These are phyloP conservation scores for Wickerhamiella pararugosa DNA, from an alignment of 1,139 yeast species.

Conservation along the genomic window DNA sequence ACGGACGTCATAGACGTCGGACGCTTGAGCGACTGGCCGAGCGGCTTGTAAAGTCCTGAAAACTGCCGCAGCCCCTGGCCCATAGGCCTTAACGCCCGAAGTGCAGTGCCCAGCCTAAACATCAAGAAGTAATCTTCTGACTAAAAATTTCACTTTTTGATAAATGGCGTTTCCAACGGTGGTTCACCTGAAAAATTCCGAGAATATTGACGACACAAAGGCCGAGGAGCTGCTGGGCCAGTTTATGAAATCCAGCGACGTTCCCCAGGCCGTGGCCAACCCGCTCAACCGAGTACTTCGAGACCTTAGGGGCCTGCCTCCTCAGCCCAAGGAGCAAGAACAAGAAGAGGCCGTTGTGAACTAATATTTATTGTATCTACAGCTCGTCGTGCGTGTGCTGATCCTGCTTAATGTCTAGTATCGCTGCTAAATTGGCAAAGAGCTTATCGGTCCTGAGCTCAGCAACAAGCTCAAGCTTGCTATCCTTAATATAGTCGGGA, in stretches of 20 bases:
- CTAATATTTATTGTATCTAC: not conserved
- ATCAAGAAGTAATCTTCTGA: not conserved
- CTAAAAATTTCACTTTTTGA: not conserved
- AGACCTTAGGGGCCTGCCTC: conserved; percentile 62
- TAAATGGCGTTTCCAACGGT: conserved; percentile 9
- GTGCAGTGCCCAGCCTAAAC: not conserved
- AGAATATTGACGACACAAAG: conserved; percentile 21
- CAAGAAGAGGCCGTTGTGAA: no score
- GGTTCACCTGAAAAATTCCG: conserved; percentile 11
- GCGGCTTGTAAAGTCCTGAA: not conserved
- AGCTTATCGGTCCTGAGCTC: conserved; percentile 12
- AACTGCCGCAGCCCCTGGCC: not conserved
- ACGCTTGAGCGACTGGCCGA: not conserved
- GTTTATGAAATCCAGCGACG: conserved; percentile 36
- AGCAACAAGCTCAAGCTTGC: conserved; percentile 20
- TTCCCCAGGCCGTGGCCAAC: conserved; percentile 29
- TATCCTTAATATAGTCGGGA: conserved; percentile 20
- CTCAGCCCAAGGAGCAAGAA: conserved; percentile 25
- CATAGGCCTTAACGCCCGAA: not conserved
- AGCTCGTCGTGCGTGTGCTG: conserved; percentile 1
- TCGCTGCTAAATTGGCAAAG: conserved; percentile 18
- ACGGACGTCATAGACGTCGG: conserved; percentile 1
- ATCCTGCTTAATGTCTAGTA: conserved; percentile 15
- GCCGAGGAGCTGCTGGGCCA: conserved; percentile 31
- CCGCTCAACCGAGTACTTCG: conserved; percentile 56